Base-by-base conservation (phyloP, 495 filamentous ascomycete species). In the Parmelia sp. region DNA sequence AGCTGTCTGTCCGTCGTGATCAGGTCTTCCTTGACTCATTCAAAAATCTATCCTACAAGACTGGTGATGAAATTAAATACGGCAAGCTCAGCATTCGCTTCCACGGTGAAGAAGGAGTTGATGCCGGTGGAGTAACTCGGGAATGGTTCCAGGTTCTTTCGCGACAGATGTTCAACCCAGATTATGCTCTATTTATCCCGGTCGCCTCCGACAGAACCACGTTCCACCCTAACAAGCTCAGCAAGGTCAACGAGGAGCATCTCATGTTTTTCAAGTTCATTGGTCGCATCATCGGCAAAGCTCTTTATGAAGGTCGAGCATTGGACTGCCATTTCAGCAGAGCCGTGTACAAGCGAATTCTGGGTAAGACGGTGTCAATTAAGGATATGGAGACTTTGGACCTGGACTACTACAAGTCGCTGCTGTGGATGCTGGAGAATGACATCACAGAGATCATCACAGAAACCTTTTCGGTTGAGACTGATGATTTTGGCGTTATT, bases 371-470 rank as follows among this genome's bases (percentile, higher is more conserved):
- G 9, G 94, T 97, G 39, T 96, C 92, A 7, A 89, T 97, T 75
- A 99, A 97, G 80, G 94, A 99, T 68, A 97, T 99, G 94, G 94
- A 99, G 74, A 96, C 94, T 19, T 87, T 99, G 60, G 94, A 99
- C 74, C 86, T 96, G 29, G 92, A 97, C 68, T 97, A 97, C 79
- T 96, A 97, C 83, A 97, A 99, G 74, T 96, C 93, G n/a, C 84
- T 99, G 11, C 83, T 92, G 47, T 99, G 94, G 94, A 97, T 99
- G 88, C 83, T 97, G 58, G 90, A 95, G 71, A 97, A 97, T 74
- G 91, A 97, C 72, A 97, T 99, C 71, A 96, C 92, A n/a, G 94
- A 96, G 68, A 90, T 97, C 70, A 96, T 96, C 71, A 91, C 88
- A n/a, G 93, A 99, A 78, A 96, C 90, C 6, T 97, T 99, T 74